Evolutionary conservation across 1,284 basidiomycete species (phyloP).

Genomic region (Phylloboletellus chloephorus): DNA sequence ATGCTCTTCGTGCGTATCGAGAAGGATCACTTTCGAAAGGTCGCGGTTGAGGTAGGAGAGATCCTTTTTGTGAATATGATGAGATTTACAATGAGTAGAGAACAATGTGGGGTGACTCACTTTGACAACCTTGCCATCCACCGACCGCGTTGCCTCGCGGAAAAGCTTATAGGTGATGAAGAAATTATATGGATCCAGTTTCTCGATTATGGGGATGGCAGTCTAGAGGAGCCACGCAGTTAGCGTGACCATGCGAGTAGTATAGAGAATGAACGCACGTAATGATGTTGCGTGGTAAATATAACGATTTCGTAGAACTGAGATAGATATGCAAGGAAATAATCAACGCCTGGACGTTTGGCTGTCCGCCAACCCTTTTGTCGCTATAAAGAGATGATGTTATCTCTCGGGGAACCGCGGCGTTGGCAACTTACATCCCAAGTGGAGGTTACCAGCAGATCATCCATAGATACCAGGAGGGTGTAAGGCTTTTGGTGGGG

Average conservation of each 20-base stretch:
- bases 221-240: conserved; percentile 48
- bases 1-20: conserved; percentile 84
- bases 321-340: conserved; percentile 94
- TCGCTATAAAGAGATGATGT: conserved; percentile 44
- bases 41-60: conserved; percentile 91
- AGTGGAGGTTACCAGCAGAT: conserved; percentile 84
- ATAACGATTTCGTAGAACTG: conserved; percentile 98
- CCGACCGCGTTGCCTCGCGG: conserved; percentile 81
- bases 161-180: conserved; percentile 88
- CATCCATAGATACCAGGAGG: conserved; percentile 87
- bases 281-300: conserved; percentile 88
- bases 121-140: conserved; percentile 80
- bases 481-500: conserved; percentile 91
- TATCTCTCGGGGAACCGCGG: background rate
- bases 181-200: conserved; percentile 91
- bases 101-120: conserved; percentile 33
- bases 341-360: conserved; percentile 94
- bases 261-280: conserved; percentile 50
- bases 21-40: conserved; percentile 81
- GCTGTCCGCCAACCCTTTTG: conserved; percentile 87
- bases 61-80: conserved; percentile 49
- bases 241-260: conserved; percentile 1
- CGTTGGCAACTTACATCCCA: conserved; percentile 77
- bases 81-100: background rate
- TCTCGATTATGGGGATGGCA: conserved; percentile 85